A percentile compares a stretch with the other conserved stretches of the same genome.
Conservation (phyloP, 805 yeast species). For the Candida qinlingensis region DNA sequence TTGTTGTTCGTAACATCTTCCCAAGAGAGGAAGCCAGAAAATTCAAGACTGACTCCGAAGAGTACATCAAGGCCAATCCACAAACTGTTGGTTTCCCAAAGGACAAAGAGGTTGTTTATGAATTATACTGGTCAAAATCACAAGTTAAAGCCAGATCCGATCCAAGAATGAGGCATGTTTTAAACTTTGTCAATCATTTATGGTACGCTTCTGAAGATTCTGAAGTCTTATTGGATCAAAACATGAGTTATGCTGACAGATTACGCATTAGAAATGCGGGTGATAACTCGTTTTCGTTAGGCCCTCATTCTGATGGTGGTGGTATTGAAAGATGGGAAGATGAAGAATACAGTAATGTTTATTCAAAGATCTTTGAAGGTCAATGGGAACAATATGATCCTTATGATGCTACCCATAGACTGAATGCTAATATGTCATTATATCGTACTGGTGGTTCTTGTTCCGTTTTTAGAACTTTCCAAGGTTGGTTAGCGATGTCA, state of each 20-base stretch:
- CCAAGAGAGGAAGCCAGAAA: conserved; percentile 22
- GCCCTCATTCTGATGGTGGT: conserved; percentile 39
- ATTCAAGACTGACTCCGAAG: conserved; percentile 21
- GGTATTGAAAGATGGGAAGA: conserved; percentile 44
- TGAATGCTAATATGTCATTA: conserved; percentile 29
- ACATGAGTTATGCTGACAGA: conserved; percentile 38
- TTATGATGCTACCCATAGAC: conserved; percentile 30
- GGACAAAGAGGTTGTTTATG: conserved; percentile 23
- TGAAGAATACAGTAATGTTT: conserved; percentile 30
- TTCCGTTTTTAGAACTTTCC: conserved; percentile 36
- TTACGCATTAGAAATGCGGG: conserved; percentile 38
- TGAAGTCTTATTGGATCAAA: conserved; percentile 27
- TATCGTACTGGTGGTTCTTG: conserved; percentile 27
- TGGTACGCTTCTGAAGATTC: conserved; percentile 28
- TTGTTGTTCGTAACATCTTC: conserved; percentile 30
- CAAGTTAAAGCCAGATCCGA: conserved; percentile 36
- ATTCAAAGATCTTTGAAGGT: conserved; percentile 33
- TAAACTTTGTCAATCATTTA: conserved; percentile 24
- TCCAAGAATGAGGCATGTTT: conserved; percentile 28
- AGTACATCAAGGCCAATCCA: conserved; percentile 27
- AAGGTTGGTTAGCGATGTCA: conserved; percentile 40
- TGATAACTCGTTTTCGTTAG: conserved; percentile 26
- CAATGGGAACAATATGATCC: conserved; percentile 41
- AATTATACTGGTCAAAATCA: conserved; percentile 35
- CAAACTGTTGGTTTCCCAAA: conserved; percentile 26